Evolutionary conservation across 139 green algal genomes (phyloP).

Genomic region (Chlorella sp.): DNA sequence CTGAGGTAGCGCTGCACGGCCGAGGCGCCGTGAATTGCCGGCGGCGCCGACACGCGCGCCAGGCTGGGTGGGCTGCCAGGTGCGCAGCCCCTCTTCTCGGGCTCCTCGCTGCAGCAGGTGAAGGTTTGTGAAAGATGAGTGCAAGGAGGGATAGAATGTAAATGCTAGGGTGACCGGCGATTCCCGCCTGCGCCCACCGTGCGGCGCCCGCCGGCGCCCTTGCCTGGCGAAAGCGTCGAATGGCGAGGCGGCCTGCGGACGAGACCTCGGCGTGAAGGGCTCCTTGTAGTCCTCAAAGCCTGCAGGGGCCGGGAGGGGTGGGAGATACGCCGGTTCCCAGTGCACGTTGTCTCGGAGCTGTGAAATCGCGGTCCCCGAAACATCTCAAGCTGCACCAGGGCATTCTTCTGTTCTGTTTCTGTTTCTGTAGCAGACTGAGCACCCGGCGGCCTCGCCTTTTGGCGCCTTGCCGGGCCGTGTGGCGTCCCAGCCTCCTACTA

Average conservation of each 20-base stretch:
- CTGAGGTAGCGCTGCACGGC: conserved; percentile 16
- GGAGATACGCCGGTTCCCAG: background rate
- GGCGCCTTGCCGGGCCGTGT: background rate
- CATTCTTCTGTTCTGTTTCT: too few relatives aligned
- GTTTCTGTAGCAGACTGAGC: background rate
- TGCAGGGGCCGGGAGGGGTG: background rate
- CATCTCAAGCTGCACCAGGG: background rate
- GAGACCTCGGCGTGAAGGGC: background rate
- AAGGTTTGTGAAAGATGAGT: background rate
- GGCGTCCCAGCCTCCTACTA: conserved; percentile 15
- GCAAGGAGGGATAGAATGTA: background rate
- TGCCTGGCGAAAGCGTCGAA: background rate
- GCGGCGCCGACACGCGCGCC: background rate
- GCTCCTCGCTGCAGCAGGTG: background rate
- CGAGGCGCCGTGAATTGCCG: background rate
- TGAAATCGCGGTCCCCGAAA: background rate
- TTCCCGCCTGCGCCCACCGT: too few relatives aligned
- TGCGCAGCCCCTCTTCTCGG: background rate
- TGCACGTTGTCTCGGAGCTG: background rate
- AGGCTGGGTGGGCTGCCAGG: background rate
- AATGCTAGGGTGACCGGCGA: background rate
- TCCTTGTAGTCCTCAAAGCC: conserved; percentile 34
- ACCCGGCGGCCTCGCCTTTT: background rate
- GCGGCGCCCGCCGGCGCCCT: background rate
- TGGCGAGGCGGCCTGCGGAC: background rate